Percentiles rank a stretch among this genome's conserved stretches.
Evolutionary conservation across 2,329 filamentous ascomycete species (phyloP).

Genomic region (Tricladium varicosporioides): DNA sequence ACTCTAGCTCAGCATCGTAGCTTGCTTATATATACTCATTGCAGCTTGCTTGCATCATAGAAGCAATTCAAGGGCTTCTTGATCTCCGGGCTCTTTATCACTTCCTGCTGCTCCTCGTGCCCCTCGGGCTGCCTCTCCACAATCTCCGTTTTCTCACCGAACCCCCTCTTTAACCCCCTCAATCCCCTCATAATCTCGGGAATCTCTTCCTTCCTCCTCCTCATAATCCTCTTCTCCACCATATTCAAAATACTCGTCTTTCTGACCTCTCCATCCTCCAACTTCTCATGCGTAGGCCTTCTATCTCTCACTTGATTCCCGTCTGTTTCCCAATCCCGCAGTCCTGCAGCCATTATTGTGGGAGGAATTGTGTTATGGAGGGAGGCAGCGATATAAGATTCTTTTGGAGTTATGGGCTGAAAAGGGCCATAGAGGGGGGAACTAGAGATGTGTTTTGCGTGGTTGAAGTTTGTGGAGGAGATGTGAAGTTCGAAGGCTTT

Average conservation of each 20-base stretch:
- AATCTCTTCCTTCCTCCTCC: background rate
- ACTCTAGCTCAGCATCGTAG: no score
- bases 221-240: slow-evolving; percentile 10
- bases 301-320: slow-evolving; percentile 3
- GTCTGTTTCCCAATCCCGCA: slow-evolving; percentile 34
- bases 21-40: no score
- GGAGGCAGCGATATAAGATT: slow-evolving; percentile 23
- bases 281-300: background rate
- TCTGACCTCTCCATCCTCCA: background rate
- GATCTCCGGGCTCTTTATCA: no score
- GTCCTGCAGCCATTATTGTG: slow-evolving; percentile 20
- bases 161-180: slow-evolving; percentile 3
- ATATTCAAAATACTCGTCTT: slow-evolving; percentile 12
- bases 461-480: slow-evolving; percentile 21
- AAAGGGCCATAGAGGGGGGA: slow-evolving; percentile 32
- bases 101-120: no score
- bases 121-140: background rate
- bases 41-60: no score
- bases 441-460: slow-evolving; percentile 19
- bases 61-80: no score
- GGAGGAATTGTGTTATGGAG: slow-evolving; percentile 19
- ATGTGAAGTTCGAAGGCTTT: slow-evolving; percentile 26
- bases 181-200: slow-evolving; percentile 18
- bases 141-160: slow-evolving; percentile 11
- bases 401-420: slow-evolving; percentile 15